A percentile compares a stretch with the other conserved stretches of the same genome.
These are phyloP conservation scores for Paramyrothecium roridum DNA, from an alignment of 2,329 filamentous ascomycete species.

Conservation along the genomic window DNA sequence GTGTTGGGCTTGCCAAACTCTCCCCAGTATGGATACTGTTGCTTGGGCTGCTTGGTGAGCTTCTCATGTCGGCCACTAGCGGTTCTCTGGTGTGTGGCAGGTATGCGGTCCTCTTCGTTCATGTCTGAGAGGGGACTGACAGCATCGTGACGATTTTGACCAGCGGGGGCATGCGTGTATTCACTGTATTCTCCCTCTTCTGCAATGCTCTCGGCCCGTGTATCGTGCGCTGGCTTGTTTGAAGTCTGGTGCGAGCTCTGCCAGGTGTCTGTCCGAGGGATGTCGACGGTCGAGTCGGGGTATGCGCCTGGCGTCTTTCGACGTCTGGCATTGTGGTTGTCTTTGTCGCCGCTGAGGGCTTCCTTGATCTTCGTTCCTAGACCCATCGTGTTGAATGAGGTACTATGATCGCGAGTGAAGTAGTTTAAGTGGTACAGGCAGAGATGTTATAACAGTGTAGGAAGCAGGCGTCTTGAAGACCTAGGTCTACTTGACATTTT, in stretches of 20 bases:
- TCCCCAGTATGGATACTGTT: not conserved
- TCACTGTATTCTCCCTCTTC: not conserved
- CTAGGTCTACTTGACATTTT: too few species aligned
- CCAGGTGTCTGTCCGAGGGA: not conserved
- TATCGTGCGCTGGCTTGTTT: not conserved
- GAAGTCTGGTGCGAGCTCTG: not conserved
- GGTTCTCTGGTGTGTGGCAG: not conserved
- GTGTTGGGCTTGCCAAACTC: not conserved
- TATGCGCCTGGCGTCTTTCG: not conserved
- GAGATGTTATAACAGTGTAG: too few species aligned
- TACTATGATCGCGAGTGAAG: too few species aligned
- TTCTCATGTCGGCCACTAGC: not conserved
- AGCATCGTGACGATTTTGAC: not conserved
- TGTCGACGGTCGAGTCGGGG: not conserved
- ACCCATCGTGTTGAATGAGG: not conserved
- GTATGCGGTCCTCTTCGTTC: not conserved
- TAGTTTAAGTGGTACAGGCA: too few species aligned
- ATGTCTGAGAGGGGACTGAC: not conserved
- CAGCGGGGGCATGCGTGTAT: not conserved
- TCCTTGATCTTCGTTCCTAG: slow-evolving; percentile 2
- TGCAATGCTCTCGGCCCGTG: not conserved
- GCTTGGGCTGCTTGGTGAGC: not conserved
- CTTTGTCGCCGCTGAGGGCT: not conserved
- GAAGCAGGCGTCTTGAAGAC: too few species aligned
- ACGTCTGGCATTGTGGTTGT: not conserved